These are phyloP conservation scores for Dalbergia cochinchinensis DNA, from an alignment of 306 rosid species.

Conservation along the genomic window DNA sequence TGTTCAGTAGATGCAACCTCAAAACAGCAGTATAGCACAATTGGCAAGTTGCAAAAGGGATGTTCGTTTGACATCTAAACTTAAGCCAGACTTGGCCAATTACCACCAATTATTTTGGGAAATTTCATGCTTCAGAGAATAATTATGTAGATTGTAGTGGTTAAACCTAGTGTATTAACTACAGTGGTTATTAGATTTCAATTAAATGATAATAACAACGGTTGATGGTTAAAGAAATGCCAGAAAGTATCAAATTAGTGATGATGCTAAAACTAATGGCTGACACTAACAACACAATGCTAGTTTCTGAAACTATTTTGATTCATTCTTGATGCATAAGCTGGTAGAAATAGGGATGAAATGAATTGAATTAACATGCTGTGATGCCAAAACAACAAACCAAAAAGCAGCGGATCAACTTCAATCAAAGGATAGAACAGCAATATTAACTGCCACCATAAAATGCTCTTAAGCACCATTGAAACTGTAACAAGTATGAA, in stretches of 20 bases:
- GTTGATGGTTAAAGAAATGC: constrained; percentile 11
- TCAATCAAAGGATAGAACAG: constrained; percentile 15
- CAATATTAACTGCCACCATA: background rate
- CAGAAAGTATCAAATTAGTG: background rate
- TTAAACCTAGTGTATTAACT: background rate
- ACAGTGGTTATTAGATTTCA: background rate
- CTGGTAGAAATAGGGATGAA: background rate
- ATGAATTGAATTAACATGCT: constrained; percentile 6
- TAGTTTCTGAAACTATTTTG: constrained; percentile 18
- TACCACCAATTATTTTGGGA: background rate
- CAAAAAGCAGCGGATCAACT: background rate
- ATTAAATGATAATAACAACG: background rate
- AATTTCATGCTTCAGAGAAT: background rate
- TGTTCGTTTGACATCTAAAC: background rate
- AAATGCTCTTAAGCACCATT: constrained; percentile 2
- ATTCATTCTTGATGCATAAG: constrained; percentile 21
- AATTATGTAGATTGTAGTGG: background rate
- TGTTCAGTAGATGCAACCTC: background rate
- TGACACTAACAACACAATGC: background rate
- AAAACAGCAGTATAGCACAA: background rate
- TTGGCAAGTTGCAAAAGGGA: background rate
- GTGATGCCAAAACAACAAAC: constrained; percentile 5
- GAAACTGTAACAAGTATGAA: constrained; percentile 2
- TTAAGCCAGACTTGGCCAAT: constrained; percentile 2
- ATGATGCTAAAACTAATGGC: constrained; percentile 36